Evolutionary conservation across 208 protist genomes (phyloP).

Genomic region (Leishmania mexicana): DNA sequence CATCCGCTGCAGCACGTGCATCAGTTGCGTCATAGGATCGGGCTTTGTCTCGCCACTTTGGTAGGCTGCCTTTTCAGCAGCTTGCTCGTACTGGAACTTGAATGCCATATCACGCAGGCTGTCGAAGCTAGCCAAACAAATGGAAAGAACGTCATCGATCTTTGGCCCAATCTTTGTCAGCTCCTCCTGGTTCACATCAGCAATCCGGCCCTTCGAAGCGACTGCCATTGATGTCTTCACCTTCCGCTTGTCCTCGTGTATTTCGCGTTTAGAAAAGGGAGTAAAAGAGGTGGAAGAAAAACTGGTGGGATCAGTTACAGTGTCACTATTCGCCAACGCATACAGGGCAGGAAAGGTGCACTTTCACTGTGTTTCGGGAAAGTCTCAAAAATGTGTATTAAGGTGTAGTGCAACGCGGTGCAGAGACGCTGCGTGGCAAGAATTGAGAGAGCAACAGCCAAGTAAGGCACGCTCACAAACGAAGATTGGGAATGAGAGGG

Average conservation of each 20-base stretch:
- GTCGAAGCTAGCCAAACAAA: conserved; percentile 62
- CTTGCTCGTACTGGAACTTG: conserved; percentile 87
- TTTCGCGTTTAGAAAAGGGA: not conserved
- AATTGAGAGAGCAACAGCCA: not conserved
- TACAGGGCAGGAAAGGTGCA: not conserved
- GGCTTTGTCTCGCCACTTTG: conserved; percentile 39
- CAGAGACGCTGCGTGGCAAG: not conserved
- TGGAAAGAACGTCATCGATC: conserved; percentile 64
- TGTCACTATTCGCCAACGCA: not conserved
- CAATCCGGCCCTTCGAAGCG: conserved; percentile 20
- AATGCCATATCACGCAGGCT: conserved; percentile 54
- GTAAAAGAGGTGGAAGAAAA: not conserved
- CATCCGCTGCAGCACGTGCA: conserved; percentile 70
- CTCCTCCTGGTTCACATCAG: conserved; percentile 43
- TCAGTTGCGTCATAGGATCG: conserved; percentile 63
- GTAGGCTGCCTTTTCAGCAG: conserved; percentile 75
- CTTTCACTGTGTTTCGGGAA: not conserved
- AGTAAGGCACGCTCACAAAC: conserved; percentile 1
- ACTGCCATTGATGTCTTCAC: conserved; percentile 10
- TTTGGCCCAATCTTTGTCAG: conserved; percentile 57
- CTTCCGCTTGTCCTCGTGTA: not conserved
- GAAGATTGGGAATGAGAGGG: not conserved
- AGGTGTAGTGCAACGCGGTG: not conserved
- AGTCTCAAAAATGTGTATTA: conserved; percentile 8
- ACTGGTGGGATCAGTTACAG: not conserved